Conservation (phyloP, 169 alveolate species). For the Cryptosporidium felis region DNA sequence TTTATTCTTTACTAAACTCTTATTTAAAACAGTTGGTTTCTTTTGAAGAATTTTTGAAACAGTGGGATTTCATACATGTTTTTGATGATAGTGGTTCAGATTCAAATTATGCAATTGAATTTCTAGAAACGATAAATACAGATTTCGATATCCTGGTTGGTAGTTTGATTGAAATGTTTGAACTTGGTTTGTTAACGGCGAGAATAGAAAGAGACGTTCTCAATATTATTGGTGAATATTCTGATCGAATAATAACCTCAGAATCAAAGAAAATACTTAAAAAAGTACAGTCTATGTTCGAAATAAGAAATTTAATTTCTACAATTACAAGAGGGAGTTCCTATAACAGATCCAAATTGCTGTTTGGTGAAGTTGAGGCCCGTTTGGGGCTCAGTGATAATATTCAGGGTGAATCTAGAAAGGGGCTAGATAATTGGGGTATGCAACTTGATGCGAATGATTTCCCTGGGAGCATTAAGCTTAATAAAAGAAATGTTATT, state of each 20-base stretch:
- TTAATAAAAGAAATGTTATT: not conserved
- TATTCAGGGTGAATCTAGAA: no score
- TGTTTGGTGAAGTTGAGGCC: no score
- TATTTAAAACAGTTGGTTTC: not conserved
- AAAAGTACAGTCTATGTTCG: not conserved
- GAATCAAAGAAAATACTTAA: not conserved
- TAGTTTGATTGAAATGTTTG: not conserved
- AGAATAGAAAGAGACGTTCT: not conserved
- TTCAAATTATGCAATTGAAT: not conserved
- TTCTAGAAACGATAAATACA: not conserved
- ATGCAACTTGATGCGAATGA: not conserved
- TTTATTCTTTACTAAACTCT: conserved; percentile 2
- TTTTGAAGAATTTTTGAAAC: not conserved
- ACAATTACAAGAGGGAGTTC: not conserved
- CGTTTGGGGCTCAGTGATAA: no score
- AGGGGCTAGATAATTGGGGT: no score
- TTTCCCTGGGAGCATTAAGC: conserved; percentile 4
- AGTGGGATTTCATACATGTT: no score
- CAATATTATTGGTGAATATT: no score
- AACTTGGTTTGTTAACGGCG: not conserved
- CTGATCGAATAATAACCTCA: no score
- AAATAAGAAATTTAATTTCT: not conserved
- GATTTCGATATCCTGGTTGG: not conserved
- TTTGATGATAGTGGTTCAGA: not conserved
- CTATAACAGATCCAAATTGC: no score